A percentile compares a stretch with the other conserved stretches of the same genome.
These are phyloP conservation scores for Dovyalis caffra DNA, from an alignment of 345 rosid species.

Conservation along the genomic window DNA sequence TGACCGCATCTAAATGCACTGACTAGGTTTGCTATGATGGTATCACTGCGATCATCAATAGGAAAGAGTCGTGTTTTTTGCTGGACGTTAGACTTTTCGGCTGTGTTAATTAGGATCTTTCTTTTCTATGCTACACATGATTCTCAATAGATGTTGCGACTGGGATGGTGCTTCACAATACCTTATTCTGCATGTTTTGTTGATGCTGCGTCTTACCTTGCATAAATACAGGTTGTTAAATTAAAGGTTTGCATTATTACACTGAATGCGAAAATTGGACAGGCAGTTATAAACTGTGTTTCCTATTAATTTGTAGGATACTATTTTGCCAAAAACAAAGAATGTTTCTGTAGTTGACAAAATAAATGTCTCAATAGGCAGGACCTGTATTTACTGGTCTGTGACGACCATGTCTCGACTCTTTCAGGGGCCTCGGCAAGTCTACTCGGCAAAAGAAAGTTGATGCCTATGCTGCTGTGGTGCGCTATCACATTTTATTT, in stretches of 20 bases:
- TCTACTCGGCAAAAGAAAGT: conserved; percentile 46
- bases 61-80: not conserved
- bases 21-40: not conserved
- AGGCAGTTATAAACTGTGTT: not conserved
- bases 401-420: not conserved
- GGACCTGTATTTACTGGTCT: not conserved
- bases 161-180: not conserved
- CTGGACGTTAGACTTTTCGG: not conserved
- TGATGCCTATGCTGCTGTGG: conserved; percentile 91
- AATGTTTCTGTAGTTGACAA: not conserved
- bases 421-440: conserved; percentile 72
- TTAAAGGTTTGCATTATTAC: not conserved
- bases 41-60: not conserved
- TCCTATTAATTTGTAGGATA: not conserved
- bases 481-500: conserved; percentile 21
- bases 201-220: not conserved
- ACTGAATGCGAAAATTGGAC: not conserved
- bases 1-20: not conserved
- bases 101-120: not conserved
- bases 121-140: not conserved
- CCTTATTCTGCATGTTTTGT: not conserved
- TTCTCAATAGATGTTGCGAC: too few relatives aligned
- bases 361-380: not conserved
- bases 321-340: not conserved
- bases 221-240: not conserved